Base-by-base conservation (phyloP, 768 basidiomycete genomes). In the Suillus alpinus region DNA sequence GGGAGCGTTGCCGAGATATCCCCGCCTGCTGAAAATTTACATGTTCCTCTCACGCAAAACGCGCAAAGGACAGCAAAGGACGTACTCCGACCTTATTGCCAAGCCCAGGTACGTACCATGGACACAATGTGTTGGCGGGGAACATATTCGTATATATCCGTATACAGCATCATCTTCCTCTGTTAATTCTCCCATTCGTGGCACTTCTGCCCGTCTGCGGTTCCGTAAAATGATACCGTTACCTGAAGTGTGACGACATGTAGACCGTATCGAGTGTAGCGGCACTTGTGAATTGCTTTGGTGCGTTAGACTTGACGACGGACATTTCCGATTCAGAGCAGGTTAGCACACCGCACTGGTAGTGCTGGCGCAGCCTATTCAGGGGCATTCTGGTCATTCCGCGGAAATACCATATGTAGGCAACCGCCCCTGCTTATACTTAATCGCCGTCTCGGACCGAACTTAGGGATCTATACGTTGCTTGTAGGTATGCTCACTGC, bases 371-470 rank as follows among this genome's bases (percentile, higher is more conserved):
- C 51, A 36, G 14, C 12, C n/a, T 55, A 23, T 39, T 50, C 49
- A 50, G 49, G 49, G 52, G 52, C 23, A 23, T 47, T 36, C 51
- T 36, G 34, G 34, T 18, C 16, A 55, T 39, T 55, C 52, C 52
- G 52, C 52, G 52, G 52, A 55, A 55, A 55, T 55, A 36, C 14
- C 23, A 23, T 23, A 53, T 36, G 34, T 53, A 23, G 7, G 51
- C 20, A 31, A 31, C 49, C 18, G 20, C 52, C 52, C 36, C 36
- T 55, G 52, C 9, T 26, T 23, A 55, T 16, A 16, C 23, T 39
- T 55, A 37, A 37, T 55, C 52, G 52, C 52, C 52, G 52, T 55
- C 36, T 26, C 52, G 52, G 52, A 16, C 52, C 52, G 52, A 23
- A 26, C 16, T 39, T 16, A 26, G 36, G 29, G 29, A 50, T 50